These are phyloP conservation scores for Cicer yamashitae DNA, from an alignment of 306 rosid genomes.

Conservation along the genomic window DNA sequence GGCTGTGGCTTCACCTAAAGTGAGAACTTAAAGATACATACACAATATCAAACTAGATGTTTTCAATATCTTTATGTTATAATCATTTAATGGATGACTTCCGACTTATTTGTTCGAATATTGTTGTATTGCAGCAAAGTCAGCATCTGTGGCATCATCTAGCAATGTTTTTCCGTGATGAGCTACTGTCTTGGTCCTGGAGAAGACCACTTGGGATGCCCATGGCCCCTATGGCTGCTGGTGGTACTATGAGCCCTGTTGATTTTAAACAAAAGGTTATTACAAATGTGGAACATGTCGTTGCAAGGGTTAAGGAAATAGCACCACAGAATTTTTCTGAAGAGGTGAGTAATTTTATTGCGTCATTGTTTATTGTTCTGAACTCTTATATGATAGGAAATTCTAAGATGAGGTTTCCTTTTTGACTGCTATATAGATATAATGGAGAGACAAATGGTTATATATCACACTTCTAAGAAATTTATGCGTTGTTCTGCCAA, in stretches of 20 bases:
- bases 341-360: conserved; percentile 68
- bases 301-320: conserved; percentile 73
- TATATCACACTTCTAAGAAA: conserved; percentile 6
- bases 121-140: conserved; percentile 79
- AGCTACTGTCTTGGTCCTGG: conserved; percentile 98
- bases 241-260: conserved; percentile 74
- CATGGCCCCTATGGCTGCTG: conserved; percentile 77
- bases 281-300: conserved; percentile 84
- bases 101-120: conserved; percentile 36
- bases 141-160: conserved; percentile 98
- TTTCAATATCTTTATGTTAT: conserved; percentile 28
- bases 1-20: conserved; percentile 94
- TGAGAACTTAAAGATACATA: conserved; percentile 47
- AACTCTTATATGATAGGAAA: conserved; percentile 1
- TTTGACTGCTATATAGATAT: not conserved
- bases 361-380: not conserved
- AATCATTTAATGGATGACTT: conserved; percentile 19
- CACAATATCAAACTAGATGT: not conserved
- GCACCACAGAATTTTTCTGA: conserved; percentile 90
- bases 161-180: conserved; percentile 99
- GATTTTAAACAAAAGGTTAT: conserved; percentile 91
- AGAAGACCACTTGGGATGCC: conserved; percentile 98
- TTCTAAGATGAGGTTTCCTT: not conserved
- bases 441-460: not conserved
- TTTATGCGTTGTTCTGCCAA: conserved; percentile 20